Base-by-base conservation (phyloP, 192 early-diverging fungal genomes). In the Coemansia sp. region DNA sequence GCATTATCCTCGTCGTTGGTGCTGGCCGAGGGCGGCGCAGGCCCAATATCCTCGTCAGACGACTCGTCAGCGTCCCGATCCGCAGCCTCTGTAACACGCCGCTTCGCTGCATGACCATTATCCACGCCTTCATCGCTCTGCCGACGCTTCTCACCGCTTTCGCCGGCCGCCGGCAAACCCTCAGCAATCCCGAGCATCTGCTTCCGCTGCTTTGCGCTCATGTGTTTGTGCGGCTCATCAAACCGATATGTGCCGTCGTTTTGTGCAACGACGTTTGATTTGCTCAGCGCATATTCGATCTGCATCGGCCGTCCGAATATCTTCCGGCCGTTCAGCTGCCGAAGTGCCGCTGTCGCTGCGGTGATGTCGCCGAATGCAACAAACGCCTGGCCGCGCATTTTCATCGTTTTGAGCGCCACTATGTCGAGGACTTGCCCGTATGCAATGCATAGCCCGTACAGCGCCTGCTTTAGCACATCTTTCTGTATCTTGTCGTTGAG, bases 311-410 rank as follows among this genome's bases (percentile, higher is more conserved):
- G 81, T n/a, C 86, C 88, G 62, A 90, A 96, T 68, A 99, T 87
- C 5, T 72, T 81, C 55, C 94, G 93, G 21, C 93, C 95, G 72
- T 96, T 91, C 33, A 98, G 74, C 24, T 89, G 84, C 56, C 95
- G 82, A 54, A 96, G 64, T 5, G 97, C 95, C 0, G 88, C 78
- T 29, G 94, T 95, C 3, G 97, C 91, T 16, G 83, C 72, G 6
- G 91, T 69, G n/a, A 95, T 86, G 58, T 95, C 89, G 28, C 79
- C 73, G 61, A 95, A 97, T 14, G 88, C 95, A 21, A 99, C 71
- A 69, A 93, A 95, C 0, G 97, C 97, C 77, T 99, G 97, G 16
- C 94, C 95, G 27, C 95, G 90, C 84, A 92, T 88, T 45, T 86
- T 89, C 25, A 70, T 60, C 7, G 89, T 95, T 63, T 91, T 89